These are phyloP conservation scores for Triticum monococcum DNA, from an alignment of 176 grass and related monocot species.

Conservation along the genomic window DNA sequence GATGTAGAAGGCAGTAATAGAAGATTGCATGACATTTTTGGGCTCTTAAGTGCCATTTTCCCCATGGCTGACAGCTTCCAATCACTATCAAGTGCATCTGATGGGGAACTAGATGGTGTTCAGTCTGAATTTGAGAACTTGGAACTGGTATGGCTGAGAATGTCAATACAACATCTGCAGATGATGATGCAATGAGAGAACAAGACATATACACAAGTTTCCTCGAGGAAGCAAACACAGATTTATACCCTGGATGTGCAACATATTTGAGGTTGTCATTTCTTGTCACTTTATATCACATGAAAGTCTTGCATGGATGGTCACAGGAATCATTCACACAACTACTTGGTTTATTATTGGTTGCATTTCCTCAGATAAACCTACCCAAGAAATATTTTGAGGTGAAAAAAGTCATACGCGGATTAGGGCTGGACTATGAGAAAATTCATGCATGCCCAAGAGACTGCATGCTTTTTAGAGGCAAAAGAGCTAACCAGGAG, in stretches of 20 bases:
- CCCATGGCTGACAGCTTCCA: neutral
- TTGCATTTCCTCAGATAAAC: neutral
- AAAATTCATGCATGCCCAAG: too few relatives aligned
- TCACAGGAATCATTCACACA: slow-evolving; percentile 4
- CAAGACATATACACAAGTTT: neutral
- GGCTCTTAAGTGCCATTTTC: too few relatives aligned
- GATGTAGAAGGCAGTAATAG: too few relatives aligned
- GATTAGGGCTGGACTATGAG: too few relatives aligned
- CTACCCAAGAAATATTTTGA: too few relatives aligned
- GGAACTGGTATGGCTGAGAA: neutral
- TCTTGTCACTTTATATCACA: slow-evolving; percentile 13
- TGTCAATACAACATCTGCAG: neutral
- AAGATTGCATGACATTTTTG: too few relatives aligned
- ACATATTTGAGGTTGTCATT: neutral
- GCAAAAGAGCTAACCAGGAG: neutral
- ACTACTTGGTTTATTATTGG: neutral
- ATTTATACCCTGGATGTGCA: neutral
- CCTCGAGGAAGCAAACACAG: neutral
- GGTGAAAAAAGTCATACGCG: too few relatives aligned
- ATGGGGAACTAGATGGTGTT: neutral
- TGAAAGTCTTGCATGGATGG: slow-evolving; percentile 4
- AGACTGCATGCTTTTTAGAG: too few relatives aligned
- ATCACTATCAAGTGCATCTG: neutral
- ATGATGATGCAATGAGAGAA: neutral
- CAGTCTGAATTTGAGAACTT: neutral